Conservation (phyloP, 805 yeast species). For the Metschnikowia henanensis region DNA sequence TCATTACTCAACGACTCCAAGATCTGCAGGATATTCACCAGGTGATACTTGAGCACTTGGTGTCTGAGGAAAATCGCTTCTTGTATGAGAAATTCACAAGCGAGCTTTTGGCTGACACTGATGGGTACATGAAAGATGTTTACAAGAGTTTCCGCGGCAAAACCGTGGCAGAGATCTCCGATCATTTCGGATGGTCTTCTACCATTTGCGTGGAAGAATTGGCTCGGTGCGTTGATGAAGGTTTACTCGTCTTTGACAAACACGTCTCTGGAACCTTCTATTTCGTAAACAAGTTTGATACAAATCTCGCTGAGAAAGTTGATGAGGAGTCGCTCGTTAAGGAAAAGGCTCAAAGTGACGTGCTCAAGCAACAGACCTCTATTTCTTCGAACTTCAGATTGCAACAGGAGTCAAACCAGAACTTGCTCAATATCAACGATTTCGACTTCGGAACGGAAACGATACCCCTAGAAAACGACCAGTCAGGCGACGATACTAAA, state of each 20-base stretch:
- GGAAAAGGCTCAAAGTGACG: slow-evolving; percentile 8
- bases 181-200: slow-evolving; percentile 62
- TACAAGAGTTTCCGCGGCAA: slow-evolving; percentile 31
- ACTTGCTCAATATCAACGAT: slow-evolving; percentile 10
- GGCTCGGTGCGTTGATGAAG: slow-evolving; percentile 54
- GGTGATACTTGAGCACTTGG: slow-evolving; percentile 26
- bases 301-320: slow-evolving; percentile 6
- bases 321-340: slow-evolving; percentile 7
- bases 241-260: slow-evolving; percentile 64
- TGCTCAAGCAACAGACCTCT: slow-evolving; percentile 10
- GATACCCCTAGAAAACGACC: neutral
- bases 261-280: slow-evolving; percentile 66
- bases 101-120: slow-evolving; percentile 22
- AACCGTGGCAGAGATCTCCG: slow-evolving; percentile 44
- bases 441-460: slow-evolving; percentile 10
- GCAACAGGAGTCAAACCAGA: slow-evolving; percentile 7
- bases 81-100: slow-evolving; percentile 24
- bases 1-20: slow-evolving; percentile 27
- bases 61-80: slow-evolving; percentile 24
- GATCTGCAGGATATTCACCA: slow-evolving; percentile 24
- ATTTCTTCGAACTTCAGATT: slow-evolving; percentile 10
- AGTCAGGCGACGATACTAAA: neutral
- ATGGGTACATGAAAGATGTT: slow-evolving; percentile 14
- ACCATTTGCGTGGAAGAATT: slow-evolving; percentile 66
- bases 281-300: slow-evolving; percentile 45